These are phyloP conservation scores for Tulasnella sp. DNA, from an alignment of 768 basidiomycete species.

Conservation along the genomic window DNA sequence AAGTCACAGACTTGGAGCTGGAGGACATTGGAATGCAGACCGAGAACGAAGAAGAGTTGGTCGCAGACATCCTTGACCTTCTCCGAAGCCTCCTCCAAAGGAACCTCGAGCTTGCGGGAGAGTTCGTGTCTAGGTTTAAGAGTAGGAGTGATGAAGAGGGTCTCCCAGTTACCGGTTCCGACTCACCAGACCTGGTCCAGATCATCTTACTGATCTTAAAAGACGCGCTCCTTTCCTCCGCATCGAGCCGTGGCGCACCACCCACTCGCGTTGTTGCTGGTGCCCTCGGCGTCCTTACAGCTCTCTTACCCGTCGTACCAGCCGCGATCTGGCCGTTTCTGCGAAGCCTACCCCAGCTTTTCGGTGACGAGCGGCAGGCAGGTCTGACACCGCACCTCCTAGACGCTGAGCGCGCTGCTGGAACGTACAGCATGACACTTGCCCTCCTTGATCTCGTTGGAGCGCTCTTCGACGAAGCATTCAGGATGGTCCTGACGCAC, in stretches of 20 bases:
- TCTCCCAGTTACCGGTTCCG: constrained; percentile 25
- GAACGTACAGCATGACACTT: constrained; percentile 73
- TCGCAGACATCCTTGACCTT: constrained; percentile 68
- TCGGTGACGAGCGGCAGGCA: constrained; percentile 42
- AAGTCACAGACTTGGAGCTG: constrained; percentile 32
- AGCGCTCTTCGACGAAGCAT: constrained; percentile 63
- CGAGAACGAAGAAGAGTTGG: constrained; percentile 48
- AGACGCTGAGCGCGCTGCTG: constrained; percentile 55
- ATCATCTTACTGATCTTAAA: constrained; percentile 72
- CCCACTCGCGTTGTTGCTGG: constrained; percentile 60
- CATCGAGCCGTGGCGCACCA: constrained; percentile 20
- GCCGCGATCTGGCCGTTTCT: constrained; percentile 82
- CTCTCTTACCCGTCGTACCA: constrained; percentile 66
- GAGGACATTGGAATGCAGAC: constrained; percentile 67
- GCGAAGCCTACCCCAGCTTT: constrained; percentile 64
- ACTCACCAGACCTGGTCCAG: constrained; percentile 65
- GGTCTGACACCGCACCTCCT: constrained; percentile 57
- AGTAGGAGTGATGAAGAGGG: constrained; percentile 39
- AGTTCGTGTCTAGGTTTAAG: constrained; percentile 59
- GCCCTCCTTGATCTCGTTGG: constrained; percentile 67
- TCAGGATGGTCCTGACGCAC: constrained; percentile 37
- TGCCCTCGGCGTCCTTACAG: constrained; percentile 69
- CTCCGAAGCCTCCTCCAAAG: constrained; percentile 59
- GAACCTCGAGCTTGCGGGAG: constrained; percentile 51
- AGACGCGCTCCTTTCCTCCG: constrained; percentile 50